Conservation (phyloP, 257 asterid genomes). For the Oldenlandia corymbosa region DNA sequence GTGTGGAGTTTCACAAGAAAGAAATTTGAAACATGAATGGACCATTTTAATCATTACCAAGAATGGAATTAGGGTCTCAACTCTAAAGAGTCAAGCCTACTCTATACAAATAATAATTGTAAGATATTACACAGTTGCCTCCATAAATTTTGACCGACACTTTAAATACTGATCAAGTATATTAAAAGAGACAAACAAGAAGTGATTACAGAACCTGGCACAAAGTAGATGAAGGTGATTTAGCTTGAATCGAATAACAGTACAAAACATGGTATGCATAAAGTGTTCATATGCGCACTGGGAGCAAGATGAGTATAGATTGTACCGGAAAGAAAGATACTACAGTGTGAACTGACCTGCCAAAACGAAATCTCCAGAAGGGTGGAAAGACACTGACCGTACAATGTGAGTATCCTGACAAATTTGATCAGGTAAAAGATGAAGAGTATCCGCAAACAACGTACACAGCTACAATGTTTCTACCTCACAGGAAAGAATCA, state of each 20-base stretch:
- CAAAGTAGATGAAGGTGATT: not conserved
- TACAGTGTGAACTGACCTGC: slow-evolving; percentile 56
- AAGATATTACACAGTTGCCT: not conserved
- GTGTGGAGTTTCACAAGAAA: not conserved
- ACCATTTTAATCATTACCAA: not conserved
- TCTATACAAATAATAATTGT: not conserved
- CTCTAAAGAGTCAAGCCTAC: not conserved
- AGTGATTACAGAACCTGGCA: not conserved
- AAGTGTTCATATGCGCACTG: too few relatives aligned
- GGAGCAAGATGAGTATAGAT: not conserved
- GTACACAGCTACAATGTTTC: not conserved
- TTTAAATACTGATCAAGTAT: not conserved
- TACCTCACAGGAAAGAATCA: not conserved
- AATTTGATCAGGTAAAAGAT: slow-evolving; percentile 3
- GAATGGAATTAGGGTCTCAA: not conserved
- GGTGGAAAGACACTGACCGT: slow-evolving; percentile 71
- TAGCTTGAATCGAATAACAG: not conserved
- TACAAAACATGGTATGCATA: not conserved
- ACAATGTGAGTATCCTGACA: slow-evolving; percentile 69
- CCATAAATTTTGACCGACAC: not conserved
- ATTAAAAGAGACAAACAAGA: not conserved
- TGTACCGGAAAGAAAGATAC: not conserved
- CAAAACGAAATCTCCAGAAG: slow-evolving; percentile 65
- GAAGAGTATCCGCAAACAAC: not conserved
- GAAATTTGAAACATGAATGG: not conserved